Evolutionary conservation across 2,329 filamentous ascomycete species (phyloP).

Genomic region (Pseudocercospora crystallina): DNA sequence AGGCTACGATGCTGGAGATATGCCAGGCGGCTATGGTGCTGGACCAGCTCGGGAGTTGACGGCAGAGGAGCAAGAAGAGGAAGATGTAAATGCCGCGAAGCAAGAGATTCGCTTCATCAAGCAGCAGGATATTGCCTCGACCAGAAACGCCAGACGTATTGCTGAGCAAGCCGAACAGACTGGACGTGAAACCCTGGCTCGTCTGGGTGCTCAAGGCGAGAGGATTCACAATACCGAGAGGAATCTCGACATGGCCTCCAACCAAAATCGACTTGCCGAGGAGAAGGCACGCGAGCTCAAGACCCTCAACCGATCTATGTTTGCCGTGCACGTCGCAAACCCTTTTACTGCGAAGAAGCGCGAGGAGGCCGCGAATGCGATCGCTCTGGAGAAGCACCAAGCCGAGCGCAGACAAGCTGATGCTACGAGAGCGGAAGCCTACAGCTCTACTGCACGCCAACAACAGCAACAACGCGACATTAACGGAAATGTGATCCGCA

Average conservation of each 20-base stretch:
- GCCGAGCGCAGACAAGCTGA: constrained; percentile 58
- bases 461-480: constrained; percentile 63
- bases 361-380: constrained; percentile 60
- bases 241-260: constrained; percentile 73
- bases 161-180: constrained; percentile 69
- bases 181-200: constrained; percentile 68
- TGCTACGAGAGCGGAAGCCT: constrained; percentile 56
- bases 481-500: constrained; percentile 48
- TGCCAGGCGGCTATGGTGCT: constrained; percentile 44
- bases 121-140: constrained; percentile 71
- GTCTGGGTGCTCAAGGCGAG: constrained; percentile 76
- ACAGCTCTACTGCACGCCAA: constrained; percentile 54
- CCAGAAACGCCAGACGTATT: constrained; percentile 66
- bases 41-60: constrained; percentile 76
- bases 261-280: constrained; percentile 72
- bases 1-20: constrained; percentile 29
- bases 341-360: constrained; percentile 67
- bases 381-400: constrained; percentile 65
- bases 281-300: constrained; percentile 82
- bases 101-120: constrained; percentile 74
- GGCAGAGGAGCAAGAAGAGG: constrained; percentile 74
- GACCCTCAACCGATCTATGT: constrained; percentile 86
- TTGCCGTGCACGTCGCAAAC: constrained; percentile 55
- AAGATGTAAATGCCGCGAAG: constrained; percentile 70
- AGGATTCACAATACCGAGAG: constrained; percentile 78